Conservation (phyloP, 495 filamentous ascomycete species). For the Xylaria acuta region DNA sequence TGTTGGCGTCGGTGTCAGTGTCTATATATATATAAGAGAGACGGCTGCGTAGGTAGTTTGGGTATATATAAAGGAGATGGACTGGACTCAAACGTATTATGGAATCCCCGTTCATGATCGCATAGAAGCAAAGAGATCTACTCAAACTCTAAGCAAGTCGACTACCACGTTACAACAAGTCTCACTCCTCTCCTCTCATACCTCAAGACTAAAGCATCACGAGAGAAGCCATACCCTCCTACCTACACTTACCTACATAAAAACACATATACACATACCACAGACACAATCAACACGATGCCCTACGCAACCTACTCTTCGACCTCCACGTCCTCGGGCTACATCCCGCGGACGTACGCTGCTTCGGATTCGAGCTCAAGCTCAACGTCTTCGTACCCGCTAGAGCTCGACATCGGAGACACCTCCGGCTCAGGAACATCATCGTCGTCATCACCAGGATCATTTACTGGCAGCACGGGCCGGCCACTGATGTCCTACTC, state of each 20-base stretch:
- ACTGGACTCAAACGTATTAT: neutral
- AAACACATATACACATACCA: neutral
- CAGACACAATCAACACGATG: neutral
- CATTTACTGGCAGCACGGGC: neutral
- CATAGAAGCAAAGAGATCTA: neutral
- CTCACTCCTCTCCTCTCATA: neutral
- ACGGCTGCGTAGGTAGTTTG: neutral
- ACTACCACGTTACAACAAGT: neutral
- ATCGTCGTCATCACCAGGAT: neutral
- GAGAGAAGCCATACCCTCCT: neutral
- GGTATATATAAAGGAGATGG: neutral
- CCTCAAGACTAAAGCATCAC: neutral
- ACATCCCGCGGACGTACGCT: neutral
- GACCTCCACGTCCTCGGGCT: neutral
- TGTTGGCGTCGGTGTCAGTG: neutral
- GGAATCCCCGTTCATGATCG: neutral
- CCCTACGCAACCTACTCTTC: neutral
- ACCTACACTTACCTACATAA: neutral
- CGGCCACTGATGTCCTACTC: conserved; percentile 22
- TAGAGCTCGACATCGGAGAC: neutral
- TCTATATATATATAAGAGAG: conserved; percentile 4
- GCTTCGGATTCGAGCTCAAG: neutral
- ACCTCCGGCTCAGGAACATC: neutral
- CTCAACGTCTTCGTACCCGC: neutral
- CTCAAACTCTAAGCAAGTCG: neutral